A percentile compares a stretch with the other conserved stretches of the same genome.
These are phyloP conservation scores for Linum usitatissimum DNA, from an alignment of 345 rosid genomes.

Conservation along the genomic window DNA sequence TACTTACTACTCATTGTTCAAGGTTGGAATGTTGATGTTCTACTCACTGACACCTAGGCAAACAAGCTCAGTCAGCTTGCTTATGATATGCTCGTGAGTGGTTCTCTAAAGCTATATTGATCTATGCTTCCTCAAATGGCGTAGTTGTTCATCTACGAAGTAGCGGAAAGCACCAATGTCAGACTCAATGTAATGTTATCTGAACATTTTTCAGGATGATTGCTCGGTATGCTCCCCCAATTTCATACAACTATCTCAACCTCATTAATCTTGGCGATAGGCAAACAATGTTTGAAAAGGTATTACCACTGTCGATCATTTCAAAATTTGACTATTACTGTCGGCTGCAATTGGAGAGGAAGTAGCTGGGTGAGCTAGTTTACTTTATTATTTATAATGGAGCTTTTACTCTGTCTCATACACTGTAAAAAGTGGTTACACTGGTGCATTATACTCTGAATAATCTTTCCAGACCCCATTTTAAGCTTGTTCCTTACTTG, in stretches of 20 bases:
- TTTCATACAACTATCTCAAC: slow-evolving; percentile 93
- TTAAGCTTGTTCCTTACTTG: too few relatives aligned
- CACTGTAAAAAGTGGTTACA: neutral
- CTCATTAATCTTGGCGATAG: slow-evolving; percentile 57
- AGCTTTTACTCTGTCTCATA: neutral
- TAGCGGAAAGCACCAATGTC: too few relatives aligned
- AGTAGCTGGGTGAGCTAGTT: neutral
- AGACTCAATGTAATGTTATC: neutral
- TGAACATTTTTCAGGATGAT: slow-evolving; percentile 57
- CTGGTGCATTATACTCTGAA: too few relatives aligned
- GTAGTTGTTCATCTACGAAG: too few relatives aligned
- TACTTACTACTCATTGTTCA: slow-evolving; percentile 92
- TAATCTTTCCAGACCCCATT: too few relatives aligned
- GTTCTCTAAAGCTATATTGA: slow-evolving; percentile 7
- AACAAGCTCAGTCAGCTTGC: slow-evolving; percentile 93
- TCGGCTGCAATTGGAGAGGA: slow-evolving; percentile 2
- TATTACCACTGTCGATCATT: slow-evolving; percentile 14
- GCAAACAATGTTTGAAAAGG: slow-evolving; percentile 83
- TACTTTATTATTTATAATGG: too few relatives aligned
- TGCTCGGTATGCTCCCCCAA: slow-evolving; percentile 97
- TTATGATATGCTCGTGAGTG: slow-evolving; percentile 99
- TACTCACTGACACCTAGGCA: slow-evolving; percentile 94
- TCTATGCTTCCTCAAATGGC: neutral
- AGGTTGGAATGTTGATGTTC: slow-evolving; percentile 94
- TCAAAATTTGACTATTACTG: neutral